A percentile compares a stretch with the other conserved stretches of the same genome.
phyloP scores from a whole-genome alignment of 2,329 filamentous ascomycete genomes.

The Trichoderma sp. region DNA sequence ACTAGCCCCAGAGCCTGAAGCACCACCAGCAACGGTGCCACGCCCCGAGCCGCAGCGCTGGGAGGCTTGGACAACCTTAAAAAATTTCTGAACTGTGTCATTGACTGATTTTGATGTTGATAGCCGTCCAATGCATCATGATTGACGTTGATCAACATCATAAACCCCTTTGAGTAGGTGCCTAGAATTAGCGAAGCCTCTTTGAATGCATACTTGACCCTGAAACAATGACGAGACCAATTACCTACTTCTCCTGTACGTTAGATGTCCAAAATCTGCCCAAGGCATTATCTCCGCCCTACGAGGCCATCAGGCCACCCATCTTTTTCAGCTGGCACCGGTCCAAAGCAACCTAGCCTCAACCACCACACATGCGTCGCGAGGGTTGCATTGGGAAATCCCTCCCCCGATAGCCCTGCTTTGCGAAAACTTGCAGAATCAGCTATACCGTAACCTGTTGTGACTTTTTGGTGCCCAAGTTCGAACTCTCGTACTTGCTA shows the following conservation, averaged over 20 bases:
- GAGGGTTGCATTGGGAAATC: slow-evolving; percentile 7
- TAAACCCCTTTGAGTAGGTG: neutral
- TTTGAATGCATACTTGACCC: neutral
- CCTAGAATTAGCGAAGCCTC: neutral
- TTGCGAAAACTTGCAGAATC: neutral
- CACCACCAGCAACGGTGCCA: neutral
- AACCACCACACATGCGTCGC: neutral
- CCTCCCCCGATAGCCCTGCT: slow-evolving; percentile 13
- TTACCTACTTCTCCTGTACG: neutral
- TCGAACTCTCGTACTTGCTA: neutral
- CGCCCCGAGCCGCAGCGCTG: slow-evolving; percentile 14
- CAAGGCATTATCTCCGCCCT: slow-evolving; percentile 2
- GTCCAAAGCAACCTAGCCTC: neutral
- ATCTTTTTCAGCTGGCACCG: neutral
- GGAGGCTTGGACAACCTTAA: slow-evolving; percentile 13
- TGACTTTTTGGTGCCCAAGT: neutral
- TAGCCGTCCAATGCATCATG: neutral
- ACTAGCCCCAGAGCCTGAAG: neutral
- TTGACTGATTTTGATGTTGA: neutral
- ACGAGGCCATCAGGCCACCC: neutral
- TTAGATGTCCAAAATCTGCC: neutral
- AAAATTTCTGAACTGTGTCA: neutral
- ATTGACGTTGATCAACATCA: neutral
- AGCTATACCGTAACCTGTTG: neutral
- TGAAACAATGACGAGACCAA: neutral